Evolutionary conservation across 2,329 filamentous ascomycete genomes (phyloP).

Genomic region (Fusarium ambrosium): DNA sequence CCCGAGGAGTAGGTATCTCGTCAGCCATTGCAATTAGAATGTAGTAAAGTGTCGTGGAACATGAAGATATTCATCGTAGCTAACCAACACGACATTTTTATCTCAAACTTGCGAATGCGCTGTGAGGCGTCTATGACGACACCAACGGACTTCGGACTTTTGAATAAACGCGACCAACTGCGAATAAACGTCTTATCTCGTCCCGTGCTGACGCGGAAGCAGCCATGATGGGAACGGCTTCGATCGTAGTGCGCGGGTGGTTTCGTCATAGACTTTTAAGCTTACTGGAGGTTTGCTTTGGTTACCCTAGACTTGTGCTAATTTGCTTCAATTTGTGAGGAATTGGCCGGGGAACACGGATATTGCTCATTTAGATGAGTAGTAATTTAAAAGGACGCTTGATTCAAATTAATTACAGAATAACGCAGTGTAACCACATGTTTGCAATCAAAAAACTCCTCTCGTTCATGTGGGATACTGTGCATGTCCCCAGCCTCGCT

Average conservation of each 20-base stretch:
- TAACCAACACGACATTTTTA: not conserved
- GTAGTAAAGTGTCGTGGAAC: not conserved
- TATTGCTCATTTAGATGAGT: not conserved
- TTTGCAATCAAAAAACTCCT: not conserved
- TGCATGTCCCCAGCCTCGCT: not conserved
- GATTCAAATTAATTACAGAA: not conserved
- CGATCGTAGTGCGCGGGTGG: not conserved
- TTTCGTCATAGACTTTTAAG: conserved; percentile 37
- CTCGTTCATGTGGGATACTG: not conserved
- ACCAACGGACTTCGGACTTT: conserved; percentile 37
- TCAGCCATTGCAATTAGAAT: conserved; percentile 30
- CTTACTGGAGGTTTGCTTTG: not conserved
- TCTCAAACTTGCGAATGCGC: not conserved
- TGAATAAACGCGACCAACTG: conserved; percentile 16
- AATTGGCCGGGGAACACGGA: not conserved
- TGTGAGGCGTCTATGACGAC: conserved; percentile 36
- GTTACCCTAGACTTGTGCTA: conserved; percentile 16
- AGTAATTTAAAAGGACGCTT: not conserved
- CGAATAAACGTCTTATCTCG: not conserved
- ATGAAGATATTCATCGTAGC: not conserved
- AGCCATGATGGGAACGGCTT: not conserved
- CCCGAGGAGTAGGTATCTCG: conserved; percentile 40
- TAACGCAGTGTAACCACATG: not conserved
- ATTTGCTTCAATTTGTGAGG: not conserved
- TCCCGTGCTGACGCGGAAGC: not conserved